Base-by-base conservation (phyloP, 106 monocot species). In the Acorus gramineus region DNA sequence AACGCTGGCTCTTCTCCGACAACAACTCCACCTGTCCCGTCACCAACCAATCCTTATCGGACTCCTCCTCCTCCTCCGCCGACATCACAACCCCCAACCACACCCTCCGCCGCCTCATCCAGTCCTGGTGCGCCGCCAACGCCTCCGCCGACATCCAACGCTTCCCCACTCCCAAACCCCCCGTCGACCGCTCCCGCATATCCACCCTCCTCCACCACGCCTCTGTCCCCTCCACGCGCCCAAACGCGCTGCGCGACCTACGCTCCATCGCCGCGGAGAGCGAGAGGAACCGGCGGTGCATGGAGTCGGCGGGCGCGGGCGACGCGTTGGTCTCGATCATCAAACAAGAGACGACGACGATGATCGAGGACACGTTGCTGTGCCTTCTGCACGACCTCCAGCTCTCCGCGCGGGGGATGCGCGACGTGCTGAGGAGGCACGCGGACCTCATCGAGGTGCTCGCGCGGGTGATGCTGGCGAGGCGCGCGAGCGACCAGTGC, bases 81-180 rank as follows among this genome's bases (percentile, higher is more conserved):
- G 74, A 71, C 7, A 67, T 70, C 53, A 83, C 73, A 28, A 28
- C 28, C 28, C 28, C 28, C 28, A 28, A 28, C 28, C 28, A 28
- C 28, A 28, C 28, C 28, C 28, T 28, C 28, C 3, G 80, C 47
- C 77, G 83, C 11, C 66, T 87, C 3, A 84, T 81, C 56, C 87
- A 87, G 49, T 46, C 72, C 3, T 87, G 87, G 83, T 88, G 84
- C 78, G 64, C 70, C 11, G 64, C 57, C 52, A 64, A 81, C 73
- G 72, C 82, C 44, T 67, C 76, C n/a, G 4, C 44, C 8, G 85
- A 74, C 67, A 51, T 87, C 73, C 81, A 88, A 62, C 71, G 84
- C 3, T 66, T 84, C 64, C 84, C 84, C 3, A 81, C 84, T 6
- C 84, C 88, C 11, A 68, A 73, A 4, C 67, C 78, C 0, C 84